Percentiles rank a stretch among this genome's conserved stretches.
These are phyloP conservation scores for Pogostemon cablin DNA, from an alignment of 257 asterid species.

Conservation along the genomic window DNA sequence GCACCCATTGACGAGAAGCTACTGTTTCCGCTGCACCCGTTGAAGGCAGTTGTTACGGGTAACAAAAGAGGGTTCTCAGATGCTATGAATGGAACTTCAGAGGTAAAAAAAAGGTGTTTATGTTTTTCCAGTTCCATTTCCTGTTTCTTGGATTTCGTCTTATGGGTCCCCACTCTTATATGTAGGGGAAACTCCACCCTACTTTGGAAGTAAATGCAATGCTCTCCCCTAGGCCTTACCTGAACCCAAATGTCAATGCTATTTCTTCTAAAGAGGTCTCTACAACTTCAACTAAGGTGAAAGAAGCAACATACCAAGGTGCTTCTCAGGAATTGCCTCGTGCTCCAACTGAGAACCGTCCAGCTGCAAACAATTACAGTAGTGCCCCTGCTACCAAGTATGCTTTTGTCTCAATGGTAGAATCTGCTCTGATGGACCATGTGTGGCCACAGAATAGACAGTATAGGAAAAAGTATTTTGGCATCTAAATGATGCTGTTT, in stretches of 20 bases:
- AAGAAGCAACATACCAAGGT: constrained; percentile 24
- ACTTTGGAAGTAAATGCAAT: constrained; percentile 25
- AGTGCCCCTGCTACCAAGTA: constrained; percentile 69
- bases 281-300: constrained; percentile 26
- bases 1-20: constrained; percentile 59
- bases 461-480: constrained; percentile 2
- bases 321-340: constrained; percentile 27
- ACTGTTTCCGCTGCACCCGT: constrained; percentile 62
- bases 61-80: constrained; percentile 80
- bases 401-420: constrained; percentile 28
- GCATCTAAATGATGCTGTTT: neutral
- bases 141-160: neutral
- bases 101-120: constrained; percentile 42
- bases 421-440: neutral
- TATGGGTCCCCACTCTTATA: neutral
- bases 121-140: constrained; percentile 3
- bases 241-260: constrained; percentile 18
- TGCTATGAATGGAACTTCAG: constrained; percentile 60
- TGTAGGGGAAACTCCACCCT: constrained; percentile 27
- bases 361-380: constrained; percentile 22
- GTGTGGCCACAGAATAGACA: neutral
- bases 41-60: constrained; percentile 53
- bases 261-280: constrained; percentile 29
- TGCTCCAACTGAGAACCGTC: constrained; percentile 27
- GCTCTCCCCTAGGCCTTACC: constrained; percentile 35